Evolutionary conservation across 768 basidiomycete species (phyloP).

Genomic region (Dictyophora rubrovolvata): DNA sequence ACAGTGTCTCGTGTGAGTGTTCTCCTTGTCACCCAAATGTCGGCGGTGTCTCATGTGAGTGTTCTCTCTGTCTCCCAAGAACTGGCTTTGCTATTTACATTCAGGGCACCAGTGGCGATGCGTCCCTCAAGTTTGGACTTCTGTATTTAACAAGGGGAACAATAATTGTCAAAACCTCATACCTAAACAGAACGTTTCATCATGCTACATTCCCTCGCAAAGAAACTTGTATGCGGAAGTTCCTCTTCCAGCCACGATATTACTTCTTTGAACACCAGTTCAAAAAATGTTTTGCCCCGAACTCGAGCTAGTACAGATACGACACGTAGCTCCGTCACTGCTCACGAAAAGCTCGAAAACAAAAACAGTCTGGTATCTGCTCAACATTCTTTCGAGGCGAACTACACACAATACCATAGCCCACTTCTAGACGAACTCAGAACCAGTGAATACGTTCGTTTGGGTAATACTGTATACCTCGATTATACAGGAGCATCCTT

Average conservation of each 20-base stretch:
- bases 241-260: not conserved
- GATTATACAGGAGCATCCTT: constrained; percentile 82
- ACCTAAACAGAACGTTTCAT: not conserved
- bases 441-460: constrained; percentile 46
- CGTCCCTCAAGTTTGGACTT: too few species aligned
- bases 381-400: not conserved
- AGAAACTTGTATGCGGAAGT: not conserved
- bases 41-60: too few species aligned
- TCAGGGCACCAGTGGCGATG: too few species aligned
- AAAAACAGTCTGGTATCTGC: not conserved
- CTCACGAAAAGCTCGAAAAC: not conserved
- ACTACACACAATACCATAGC: constrained; percentile 41
- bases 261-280: not conserved
- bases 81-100: too few species aligned
- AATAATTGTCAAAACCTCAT: not conserved
- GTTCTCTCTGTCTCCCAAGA: too few species aligned
- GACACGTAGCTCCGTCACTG: not conserved
- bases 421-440: constrained; percentile 61
- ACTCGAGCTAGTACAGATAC: not conserved
- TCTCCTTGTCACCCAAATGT: too few species aligned
- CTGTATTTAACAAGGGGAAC: not conserved
- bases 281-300: not conserved
- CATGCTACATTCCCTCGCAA: not conserved
- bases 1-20: too few species aligned
- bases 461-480: constrained; percentile 57